Conservation (phyloP, 2,329 filamentous ascomycete genomes). For the Lachnum nothofagi region DNA sequence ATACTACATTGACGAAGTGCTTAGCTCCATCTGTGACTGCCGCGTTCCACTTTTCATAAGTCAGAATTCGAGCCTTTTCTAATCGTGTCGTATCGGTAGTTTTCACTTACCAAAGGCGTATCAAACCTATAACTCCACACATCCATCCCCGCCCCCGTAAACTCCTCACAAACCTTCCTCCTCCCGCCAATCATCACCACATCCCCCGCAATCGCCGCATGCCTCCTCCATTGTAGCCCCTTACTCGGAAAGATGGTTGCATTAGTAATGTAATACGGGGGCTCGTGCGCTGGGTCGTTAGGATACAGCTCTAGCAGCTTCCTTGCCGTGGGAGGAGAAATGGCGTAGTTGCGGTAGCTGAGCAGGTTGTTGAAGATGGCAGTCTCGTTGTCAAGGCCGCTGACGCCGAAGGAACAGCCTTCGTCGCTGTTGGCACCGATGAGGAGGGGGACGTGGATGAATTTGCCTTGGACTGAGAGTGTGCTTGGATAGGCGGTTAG, state of each 20-base stretch:
- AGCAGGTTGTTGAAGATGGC: constrained; percentile 40
- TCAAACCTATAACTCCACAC: constrained; percentile 49
- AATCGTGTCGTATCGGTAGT: no score
- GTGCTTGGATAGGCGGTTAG: constrained; percentile 44
- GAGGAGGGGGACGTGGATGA: constrained; percentile 41
- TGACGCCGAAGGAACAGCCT: constrained; percentile 40
- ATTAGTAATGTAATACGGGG: constrained; percentile 39
- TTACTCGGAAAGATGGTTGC: constrained; percentile 30
- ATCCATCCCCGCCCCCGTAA: constrained; percentile 30
- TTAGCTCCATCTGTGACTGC: constrained; percentile 38
- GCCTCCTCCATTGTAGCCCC: constrained; percentile 42
- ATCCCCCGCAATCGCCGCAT: constrained; percentile 42
- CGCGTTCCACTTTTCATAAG: constrained; percentile 34
- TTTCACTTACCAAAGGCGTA: constrained; percentile 32
- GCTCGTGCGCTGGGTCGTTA: constrained; percentile 42
- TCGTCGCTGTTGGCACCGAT: constrained; percentile 48
- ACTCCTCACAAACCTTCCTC: constrained; percentile 42
- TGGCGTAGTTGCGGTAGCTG: constrained; percentile 42
- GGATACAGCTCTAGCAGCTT: constrained; percentile 45
- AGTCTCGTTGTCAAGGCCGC: constrained; percentile 37
- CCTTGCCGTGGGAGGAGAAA: constrained; percentile 41
- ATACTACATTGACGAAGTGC: constrained; percentile 47
- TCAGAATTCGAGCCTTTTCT: background rate
- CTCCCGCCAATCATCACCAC: constrained; percentile 45
- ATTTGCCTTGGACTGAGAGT: constrained; percentile 39